Conservation (phyloP, 163 green algal species). For the Chloroidium sp. region DNA sequence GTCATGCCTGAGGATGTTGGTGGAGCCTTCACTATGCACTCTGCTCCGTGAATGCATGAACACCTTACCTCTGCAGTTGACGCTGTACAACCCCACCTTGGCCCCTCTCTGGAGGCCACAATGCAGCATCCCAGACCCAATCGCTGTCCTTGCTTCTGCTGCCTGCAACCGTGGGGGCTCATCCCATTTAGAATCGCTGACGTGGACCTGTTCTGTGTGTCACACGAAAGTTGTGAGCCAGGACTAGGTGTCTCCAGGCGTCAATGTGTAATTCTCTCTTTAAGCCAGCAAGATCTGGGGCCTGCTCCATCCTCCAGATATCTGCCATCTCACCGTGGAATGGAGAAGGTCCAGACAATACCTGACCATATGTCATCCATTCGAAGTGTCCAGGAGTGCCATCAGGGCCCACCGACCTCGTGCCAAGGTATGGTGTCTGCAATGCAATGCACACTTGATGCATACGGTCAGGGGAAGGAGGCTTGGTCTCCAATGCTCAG, state of each 20-base stretch:
- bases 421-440: conserved; percentile 76
- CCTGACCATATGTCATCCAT: conserved; percentile 86
- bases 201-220: too few species aligned
- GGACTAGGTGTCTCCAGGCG: background rate
- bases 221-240: background rate
- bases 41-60: too few species aligned
- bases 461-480: too few species aligned
- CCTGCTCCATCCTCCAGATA: too few species aligned
- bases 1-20: too few species aligned
- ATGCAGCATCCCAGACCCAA: conserved; percentile 79
- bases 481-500: too few species aligned
- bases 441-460: background rate
- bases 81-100: conserved; percentile 77
- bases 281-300: too few species aligned
- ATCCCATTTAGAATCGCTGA: background rate
- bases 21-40: too few species aligned
- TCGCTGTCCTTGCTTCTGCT: conserved; percentile 52
- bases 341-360: background rate
- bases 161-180: conserved; percentile 19
- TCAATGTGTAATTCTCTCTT: background rate
- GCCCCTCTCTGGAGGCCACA: conserved; percentile 56
- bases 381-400: conserved; percentile 69
- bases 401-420: conserved; percentile 49
- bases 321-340: too few species aligned
- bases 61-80: conserved; percentile 64